These are phyloP conservation scores for Penicillium sp. DNA, from an alignment of 2,329 filamentous ascomycete genomes.

Conservation along the genomic window DNA sequence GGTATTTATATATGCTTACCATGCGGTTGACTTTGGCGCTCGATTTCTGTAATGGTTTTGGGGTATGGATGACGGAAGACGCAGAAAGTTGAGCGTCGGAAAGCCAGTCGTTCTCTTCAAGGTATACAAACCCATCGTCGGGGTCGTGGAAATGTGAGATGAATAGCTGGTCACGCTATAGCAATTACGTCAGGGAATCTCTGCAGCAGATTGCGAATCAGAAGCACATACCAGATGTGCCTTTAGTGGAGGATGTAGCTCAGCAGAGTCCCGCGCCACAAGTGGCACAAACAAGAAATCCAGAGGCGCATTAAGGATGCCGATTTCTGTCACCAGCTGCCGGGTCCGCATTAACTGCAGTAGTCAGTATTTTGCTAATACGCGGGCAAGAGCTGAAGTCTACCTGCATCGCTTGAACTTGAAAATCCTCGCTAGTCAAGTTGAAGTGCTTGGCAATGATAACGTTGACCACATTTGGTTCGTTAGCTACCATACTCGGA, in stretches of 20 bases:
- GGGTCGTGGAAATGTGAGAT: constrained; percentile 82
- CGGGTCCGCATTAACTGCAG: constrained; percentile 74
- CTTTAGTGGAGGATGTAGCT: constrained; percentile 36
- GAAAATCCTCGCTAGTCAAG: constrained; percentile 69
- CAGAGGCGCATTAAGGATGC: constrained; percentile 71
- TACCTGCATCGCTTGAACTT: constrained; percentile 73
- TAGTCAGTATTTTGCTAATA: constrained; percentile 22
- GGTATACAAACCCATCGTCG: constrained; percentile 69
- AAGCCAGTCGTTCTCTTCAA: constrained; percentile 60
- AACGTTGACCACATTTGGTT: constrained; percentile 70
- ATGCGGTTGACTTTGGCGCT: constrained; percentile 22
- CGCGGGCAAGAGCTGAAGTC: neutral
- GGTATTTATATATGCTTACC: constrained; percentile 15
- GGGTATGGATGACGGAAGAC: constrained; percentile 38
- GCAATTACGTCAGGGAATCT: neutral
- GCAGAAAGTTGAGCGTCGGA: constrained; percentile 36
- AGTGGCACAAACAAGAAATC: constrained; percentile 79
- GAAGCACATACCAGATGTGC: constrained; percentile 40
- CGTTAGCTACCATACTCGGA: constrained; percentile 44
- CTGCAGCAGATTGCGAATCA: neutral
- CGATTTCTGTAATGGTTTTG: constrained; percentile 18
- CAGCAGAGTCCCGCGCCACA: constrained; percentile 45
- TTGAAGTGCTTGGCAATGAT: constrained; percentile 81
- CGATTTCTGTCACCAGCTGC: constrained; percentile 73
- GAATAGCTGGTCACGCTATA: constrained; percentile 75